phyloP scores from a whole-genome alignment of 129 eudicot species.

The Ambrosia artemisiifolia region DNA sequence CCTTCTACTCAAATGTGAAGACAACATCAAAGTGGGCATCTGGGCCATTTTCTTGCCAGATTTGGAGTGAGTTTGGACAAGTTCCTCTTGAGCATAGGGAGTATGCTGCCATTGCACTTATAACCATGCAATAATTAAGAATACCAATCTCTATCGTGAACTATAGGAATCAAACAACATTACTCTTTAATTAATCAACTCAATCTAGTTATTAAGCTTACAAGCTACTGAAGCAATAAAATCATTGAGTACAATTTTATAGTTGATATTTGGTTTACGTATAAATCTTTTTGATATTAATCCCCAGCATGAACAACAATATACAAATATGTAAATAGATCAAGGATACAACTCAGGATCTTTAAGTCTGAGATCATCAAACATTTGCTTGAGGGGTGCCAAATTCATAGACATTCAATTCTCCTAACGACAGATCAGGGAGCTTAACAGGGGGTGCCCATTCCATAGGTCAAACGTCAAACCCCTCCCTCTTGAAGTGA shows the following conservation, averaged over 20 bases:
- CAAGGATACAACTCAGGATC: conserved; percentile 75
- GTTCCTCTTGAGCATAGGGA: conserved; percentile 87
- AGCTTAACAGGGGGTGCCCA: conserved; percentile 91
- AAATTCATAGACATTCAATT: conserved; percentile 88
- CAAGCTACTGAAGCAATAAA: no score
- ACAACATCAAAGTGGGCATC: conserved; percentile 91
- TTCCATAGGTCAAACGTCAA: conserved; percentile 91
- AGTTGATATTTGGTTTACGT: no score
- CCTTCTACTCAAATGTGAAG: conserved; percentile 82
- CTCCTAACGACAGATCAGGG: conserved; percentile 85
- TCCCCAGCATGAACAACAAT: no score
- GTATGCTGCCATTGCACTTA: conserved; percentile 85
- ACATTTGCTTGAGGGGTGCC: conserved; percentile 93
- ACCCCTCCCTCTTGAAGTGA: conserved; percentile 76
- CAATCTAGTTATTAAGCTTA: no score
- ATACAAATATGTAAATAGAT: not conserved
- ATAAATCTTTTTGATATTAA: no score
- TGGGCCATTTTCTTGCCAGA: conserved; percentile 80
- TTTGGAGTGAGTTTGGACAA: conserved; percentile 70
- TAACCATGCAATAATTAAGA: conserved; percentile 44
- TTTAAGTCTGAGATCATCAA: conserved; percentile 84
- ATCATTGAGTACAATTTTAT: no score
- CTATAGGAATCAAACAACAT: not conserved
- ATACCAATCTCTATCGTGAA: not conserved
- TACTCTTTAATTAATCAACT: not conserved